Base-by-base conservation (phyloP, 1,139 yeast genomes). In the Magnusiomyces suaveolens region DNA sequence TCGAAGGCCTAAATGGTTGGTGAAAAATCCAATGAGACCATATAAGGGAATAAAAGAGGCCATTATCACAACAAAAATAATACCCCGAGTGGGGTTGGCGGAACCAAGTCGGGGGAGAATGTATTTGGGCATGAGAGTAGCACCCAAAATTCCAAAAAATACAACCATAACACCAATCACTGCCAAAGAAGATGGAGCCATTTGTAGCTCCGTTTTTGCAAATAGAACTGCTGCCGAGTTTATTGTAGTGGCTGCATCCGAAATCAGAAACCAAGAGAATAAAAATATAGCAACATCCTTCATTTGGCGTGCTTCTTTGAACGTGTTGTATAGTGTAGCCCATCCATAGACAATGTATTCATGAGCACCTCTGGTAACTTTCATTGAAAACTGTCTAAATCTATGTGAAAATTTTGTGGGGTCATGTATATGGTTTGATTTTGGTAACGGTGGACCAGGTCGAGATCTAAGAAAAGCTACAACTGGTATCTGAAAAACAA, bases 201-300 rank as follows among this genome's bases (percentile, higher is more conserved):
- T 84, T 51, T 75, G 73, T 33, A 84, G 67, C 58, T 83, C 83
- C 0, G 84, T 78, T 52, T 81, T 79, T 0, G 88, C 85, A 69
- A 84, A 84, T 48, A 84, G 65, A 26, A 84, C 78, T 0, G 90
- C 89, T 0, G 89, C 82, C 1, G 87, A 81, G 64, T 83, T 83
- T 56, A 84, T 83, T 0, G 90, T 84, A 1, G 87, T 82, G 20
- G 83, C 71, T 1, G 87, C 82, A 62, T 84, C 90, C 18, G 85
- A 78, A 2, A 84, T 72, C 51, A 84, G 75, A 60, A 84, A 83
- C 89, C 89, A 84, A 0, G 85, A 87, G 0, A 78, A 55, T 10
- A 84, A 67, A 60, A 81, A 84, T 12, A 77, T 73, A 18, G 78
- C 72, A 26, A 84, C 84, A 61, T 84, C 88, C 59, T 73, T 75